These are phyloP conservation scores for Polytrichum formosum DNA, from an alignment of 225 moss, liverwort and hornwort species.

Conservation along the genomic window DNA sequence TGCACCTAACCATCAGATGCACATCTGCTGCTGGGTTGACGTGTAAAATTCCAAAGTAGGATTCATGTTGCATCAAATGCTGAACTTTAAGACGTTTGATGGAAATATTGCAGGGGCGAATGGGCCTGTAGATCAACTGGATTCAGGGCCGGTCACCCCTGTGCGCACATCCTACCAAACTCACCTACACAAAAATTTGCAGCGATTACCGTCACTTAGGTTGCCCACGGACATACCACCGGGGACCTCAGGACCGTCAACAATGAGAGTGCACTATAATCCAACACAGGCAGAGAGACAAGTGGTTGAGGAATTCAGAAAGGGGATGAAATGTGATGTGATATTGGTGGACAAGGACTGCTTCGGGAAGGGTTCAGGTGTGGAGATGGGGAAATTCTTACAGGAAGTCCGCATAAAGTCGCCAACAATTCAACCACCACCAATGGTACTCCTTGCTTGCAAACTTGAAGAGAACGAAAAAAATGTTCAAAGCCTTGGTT, in stretches of 20 bases:
- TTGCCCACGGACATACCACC: background rate
- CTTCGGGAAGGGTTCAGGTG: slow-evolving; percentile 15
- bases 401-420: background rate
- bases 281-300: background rate
- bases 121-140: background rate
- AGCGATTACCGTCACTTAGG: slow-evolving; percentile 1
- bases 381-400: slow-evolving; percentile 16
- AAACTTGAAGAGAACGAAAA: slow-evolving; percentile 16
- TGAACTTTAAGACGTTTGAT: background rate
- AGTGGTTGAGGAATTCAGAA: slow-evolving; percentile 4
- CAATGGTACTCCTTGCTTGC: slow-evolving; percentile 16
- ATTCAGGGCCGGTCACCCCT: background rate
- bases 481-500: slow-evolving; percentile 12
- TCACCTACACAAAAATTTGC: background rate
- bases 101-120: background rate
- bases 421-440: slow-evolving; percentile 2
- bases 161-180: background rate
- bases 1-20: no score
- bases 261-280: background rate
- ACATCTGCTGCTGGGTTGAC: no score
- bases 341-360: slow-evolving; percentile 18
- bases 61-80: no score
- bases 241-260: background rate
- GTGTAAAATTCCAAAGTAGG: no score
- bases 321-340: slow-evolving; percentile 13